Conservation (phyloP, 148 eudicot species). For the Hydrangea macrophylla region DNA sequence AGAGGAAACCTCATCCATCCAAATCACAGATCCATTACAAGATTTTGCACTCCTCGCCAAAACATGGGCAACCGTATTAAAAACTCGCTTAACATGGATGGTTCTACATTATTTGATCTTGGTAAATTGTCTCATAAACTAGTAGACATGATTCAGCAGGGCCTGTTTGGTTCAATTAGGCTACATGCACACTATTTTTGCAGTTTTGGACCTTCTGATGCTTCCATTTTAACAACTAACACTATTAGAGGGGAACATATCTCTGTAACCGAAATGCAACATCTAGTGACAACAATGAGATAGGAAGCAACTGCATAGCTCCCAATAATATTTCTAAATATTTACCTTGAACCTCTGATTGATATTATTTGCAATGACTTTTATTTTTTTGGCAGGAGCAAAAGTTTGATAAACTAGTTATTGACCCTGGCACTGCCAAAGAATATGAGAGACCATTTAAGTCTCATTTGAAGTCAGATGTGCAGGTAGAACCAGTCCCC, state of each 20-base stretch:
- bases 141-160: not conserved
- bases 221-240: not conserved
- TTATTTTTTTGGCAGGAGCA: conserved; percentile 60
- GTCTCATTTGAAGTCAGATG: conserved; percentile 45
- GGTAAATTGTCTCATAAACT: not conserved
- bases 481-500: conserved; percentile 37
- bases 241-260: not conserved
- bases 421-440: conserved; percentile 75
- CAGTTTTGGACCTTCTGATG: not conserved
- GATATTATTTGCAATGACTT: not conserved
- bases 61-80: too few species aligned
- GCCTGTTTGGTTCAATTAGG: not conserved
- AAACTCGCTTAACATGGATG: not conserved
- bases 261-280: not conserved
- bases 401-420: conserved; percentile 59
- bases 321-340: not conserved
- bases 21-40: too few species aligned
- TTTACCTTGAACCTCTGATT: not conserved
- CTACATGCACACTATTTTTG: not conserved
- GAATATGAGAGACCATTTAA: conserved; percentile 83
- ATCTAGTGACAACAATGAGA: not conserved
- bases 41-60: too few species aligned
- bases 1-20: too few species aligned
- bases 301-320: not conserved
- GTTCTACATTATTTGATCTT: not conserved